Percentiles rank a stretch among this genome's conserved stretches.
These are phyloP conservation scores for Paramecium sexaurelia DNA, from an alignment of 73 alveolate species.

Conservation along the genomic window DNA sequence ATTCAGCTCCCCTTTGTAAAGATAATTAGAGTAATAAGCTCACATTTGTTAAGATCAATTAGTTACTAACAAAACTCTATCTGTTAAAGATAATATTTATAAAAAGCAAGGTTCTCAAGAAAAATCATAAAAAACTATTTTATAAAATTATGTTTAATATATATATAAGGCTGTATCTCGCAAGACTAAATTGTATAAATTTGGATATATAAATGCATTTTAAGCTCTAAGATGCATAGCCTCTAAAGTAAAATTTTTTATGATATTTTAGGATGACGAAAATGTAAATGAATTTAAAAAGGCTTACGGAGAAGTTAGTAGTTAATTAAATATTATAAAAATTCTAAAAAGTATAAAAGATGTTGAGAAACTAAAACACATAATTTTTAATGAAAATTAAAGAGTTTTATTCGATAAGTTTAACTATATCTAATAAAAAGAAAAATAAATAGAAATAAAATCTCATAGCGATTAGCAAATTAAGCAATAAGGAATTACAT, in stretches of 20 bases:
- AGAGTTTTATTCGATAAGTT: neutral
- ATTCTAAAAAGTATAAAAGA: neutral
- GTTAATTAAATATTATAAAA: neutral
- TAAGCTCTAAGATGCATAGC: neutral
- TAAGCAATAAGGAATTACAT: neutral
- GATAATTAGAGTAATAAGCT: neutral
- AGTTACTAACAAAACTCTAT: neutral
- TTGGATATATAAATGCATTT: neutral
- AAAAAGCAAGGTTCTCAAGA: neutral
- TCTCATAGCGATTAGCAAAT: neutral
- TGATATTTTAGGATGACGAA: neutral
- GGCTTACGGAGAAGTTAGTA: neutral
- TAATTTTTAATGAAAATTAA: neutral
- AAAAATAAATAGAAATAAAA: neutral
- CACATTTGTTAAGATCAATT: neutral
- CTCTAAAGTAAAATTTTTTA: neutral
- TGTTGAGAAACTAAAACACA: slow-evolving; percentile 1
- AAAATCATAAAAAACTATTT: neutral
- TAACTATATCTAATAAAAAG: neutral
- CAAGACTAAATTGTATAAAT: neutral
- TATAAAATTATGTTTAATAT: neutral
- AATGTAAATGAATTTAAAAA: neutral
- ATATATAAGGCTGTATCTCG: neutral
- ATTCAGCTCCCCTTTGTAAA: neutral
- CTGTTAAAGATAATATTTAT: neutral